These are phyloP conservation scores for Trametes maxima DNA, from an alignment of 768 basidiomycete species.

Conservation along the genomic window DNA sequence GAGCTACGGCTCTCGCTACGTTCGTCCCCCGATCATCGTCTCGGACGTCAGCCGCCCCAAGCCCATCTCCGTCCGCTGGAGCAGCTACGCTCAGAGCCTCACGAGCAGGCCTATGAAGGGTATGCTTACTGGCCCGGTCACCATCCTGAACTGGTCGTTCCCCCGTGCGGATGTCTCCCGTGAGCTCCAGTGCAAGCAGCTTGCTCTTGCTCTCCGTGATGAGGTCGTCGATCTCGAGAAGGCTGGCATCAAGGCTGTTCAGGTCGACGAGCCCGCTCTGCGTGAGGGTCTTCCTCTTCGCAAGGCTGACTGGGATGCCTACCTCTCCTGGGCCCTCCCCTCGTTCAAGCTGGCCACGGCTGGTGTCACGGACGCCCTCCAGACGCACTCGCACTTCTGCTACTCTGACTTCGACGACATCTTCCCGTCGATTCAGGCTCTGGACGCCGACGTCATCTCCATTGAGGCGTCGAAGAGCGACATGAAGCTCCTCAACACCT, in stretches of 20 bases:
- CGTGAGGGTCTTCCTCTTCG: constrained; percentile 99
- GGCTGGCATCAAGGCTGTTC: constrained; percentile 96
- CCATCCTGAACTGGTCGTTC: constrained; percentile 99
- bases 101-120: constrained; percentile 98
- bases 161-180: constrained; percentile 96
- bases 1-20: constrained; percentile 98
- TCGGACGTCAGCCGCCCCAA: constrained; percentile 92
- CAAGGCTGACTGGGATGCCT: constrained; percentile 92
- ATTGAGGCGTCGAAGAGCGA: constrained; percentile 99
- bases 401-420: constrained; percentile 99
- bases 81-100: constrained; percentile 92
- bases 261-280: constrained; percentile 99
- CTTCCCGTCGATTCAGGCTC: constrained; percentile 94
- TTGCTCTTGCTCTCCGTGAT: constrained; percentile 96
- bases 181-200: constrained; percentile 97
- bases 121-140: constrained; percentile 98
- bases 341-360: constrained; percentile 98
- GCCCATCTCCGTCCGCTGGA: constrained; percentile 98
- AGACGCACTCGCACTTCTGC: constrained; percentile 99
- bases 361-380: constrained; percentile 90
- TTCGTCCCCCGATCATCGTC: constrained; percentile 97
- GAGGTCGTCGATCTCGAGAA: constrained; percentile 97
- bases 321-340: constrained; percentile 98
- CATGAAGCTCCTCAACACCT: constrained; percentile 95
- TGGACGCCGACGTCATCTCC: constrained; percentile 98